These are phyloP conservation scores for Bipolaris cookei DNA, from an alignment of 2,329 filamentous ascomycete genomes.

Conservation along the genomic window DNA sequence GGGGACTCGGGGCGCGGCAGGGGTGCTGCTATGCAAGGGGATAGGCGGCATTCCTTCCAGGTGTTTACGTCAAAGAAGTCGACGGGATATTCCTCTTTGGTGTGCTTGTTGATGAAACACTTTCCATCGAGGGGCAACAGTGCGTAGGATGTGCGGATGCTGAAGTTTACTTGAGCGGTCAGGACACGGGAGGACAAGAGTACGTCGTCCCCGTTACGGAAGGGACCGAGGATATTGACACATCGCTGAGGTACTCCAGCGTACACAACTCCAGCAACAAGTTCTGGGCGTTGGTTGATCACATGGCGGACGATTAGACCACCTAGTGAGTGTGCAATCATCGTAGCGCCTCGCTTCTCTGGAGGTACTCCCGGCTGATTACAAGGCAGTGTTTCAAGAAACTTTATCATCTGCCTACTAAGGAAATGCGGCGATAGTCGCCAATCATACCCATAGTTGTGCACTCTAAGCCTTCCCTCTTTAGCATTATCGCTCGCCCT, in stretches of 20 bases:
- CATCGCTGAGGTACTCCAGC: constrained; percentile 85
- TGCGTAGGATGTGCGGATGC: constrained; percentile 82
- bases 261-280: constrained; percentile 86
- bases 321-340: constrained; percentile 86
- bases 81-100: constrained; percentile 78
- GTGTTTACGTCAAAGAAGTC: constrained; percentile 82
- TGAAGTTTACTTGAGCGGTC: constrained; percentile 92
- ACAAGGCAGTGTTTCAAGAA: constrained; percentile 74
- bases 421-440: constrained; percentile 80
- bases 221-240: constrained; percentile 87
- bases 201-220: constrained; percentile 92
- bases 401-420: constrained; percentile 73
- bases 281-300: constrained; percentile 81
- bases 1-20: constrained; percentile 61
- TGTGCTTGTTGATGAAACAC: constrained; percentile 85
- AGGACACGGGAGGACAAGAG: constrained; percentile 87
- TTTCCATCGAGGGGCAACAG: constrained; percentile 85
- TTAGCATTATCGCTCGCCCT: constrained; percentile 75
- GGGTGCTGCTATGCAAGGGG: constrained; percentile 75
- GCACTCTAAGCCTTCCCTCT: constrained; percentile 74
- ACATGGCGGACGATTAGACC: constrained; percentile 87
- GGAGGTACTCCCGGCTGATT: constrained; percentile 65
- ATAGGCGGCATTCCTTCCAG: constrained; percentile 80
- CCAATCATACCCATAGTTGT: constrained; percentile 97
- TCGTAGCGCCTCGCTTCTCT: constrained; percentile 71